A percentile compares a stretch with the other conserved stretches of the same genome.
These are phyloP conservation scores for Phytophthora rubi DNA, from an alignment of 352 stramenopile genomes.

Conservation along the genomic window DNA sequence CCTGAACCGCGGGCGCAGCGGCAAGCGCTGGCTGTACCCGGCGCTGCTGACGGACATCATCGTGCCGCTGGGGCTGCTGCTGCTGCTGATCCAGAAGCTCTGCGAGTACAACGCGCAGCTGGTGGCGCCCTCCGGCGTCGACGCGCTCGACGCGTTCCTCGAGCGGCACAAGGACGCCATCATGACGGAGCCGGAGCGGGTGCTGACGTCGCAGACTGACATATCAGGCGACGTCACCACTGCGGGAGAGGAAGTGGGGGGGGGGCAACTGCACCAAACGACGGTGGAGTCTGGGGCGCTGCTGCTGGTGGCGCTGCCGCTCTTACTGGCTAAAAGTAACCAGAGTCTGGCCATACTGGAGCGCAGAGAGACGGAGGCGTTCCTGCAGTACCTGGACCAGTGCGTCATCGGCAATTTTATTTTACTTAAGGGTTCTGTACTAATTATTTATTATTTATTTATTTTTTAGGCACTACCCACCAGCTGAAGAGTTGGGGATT, in stretches of 20 bases:
- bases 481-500: constrained; percentile 53
- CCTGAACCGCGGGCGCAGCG: constrained; percentile 55
- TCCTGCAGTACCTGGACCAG: constrained; percentile 59
- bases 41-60: constrained; percentile 77
- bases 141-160: constrained; percentile 3
- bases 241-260: background rate
- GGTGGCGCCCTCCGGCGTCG: constrained; percentile 20
- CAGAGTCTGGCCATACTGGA: constrained; percentile 67
- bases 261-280: constrained; percentile 1
- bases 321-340: constrained; percentile 61
- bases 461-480: constrained; percentile 53
- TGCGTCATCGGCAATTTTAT: constrained; percentile 1
- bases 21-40: constrained; percentile 63
- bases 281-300: constrained; percentile 37
- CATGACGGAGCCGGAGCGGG: constrained; percentile 1
- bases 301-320: constrained; percentile 59
- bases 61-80: constrained; percentile 58
- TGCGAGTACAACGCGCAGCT: constrained; percentile 63
- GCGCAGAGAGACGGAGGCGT: constrained; percentile 45
- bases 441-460: too few relatives aligned
- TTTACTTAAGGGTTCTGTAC: too few relatives aligned
- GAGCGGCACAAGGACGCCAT: constrained; percentile 1
- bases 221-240: background rate
- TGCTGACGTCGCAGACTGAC: background rate
- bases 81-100: constrained; percentile 63